Percentiles rank a stretch among this genome's conserved stretches.
phyloP scores from a whole-genome alignment of 495 filamentous ascomycete species.

The Neurospora terricola region DNA sequence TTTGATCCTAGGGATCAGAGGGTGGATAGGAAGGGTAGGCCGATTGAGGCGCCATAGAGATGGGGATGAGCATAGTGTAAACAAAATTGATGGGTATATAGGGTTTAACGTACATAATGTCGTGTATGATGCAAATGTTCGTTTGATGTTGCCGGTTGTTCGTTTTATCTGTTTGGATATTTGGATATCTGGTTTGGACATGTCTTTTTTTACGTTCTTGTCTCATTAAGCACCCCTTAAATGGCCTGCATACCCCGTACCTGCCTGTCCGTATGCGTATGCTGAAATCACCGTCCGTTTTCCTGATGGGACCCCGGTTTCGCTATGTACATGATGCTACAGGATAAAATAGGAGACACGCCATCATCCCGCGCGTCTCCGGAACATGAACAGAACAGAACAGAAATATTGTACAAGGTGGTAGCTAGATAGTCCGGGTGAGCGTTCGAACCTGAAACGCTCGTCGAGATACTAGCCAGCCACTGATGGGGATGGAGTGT shows the following conservation, averaged over 20 bases:
- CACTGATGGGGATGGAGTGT: not conserved
- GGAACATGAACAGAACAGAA: not conserved
- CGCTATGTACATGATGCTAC: not conserved
- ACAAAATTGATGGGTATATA: not conserved
- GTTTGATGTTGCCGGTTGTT: not conserved
- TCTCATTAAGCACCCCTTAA: not conserved
- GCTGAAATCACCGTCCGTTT: not conserved
- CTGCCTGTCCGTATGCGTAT: not conserved
- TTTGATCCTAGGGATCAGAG: constrained; percentile 87
- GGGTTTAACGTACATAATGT: not conserved
- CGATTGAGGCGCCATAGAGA: constrained; percentile 25
- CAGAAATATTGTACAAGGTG: not conserved
- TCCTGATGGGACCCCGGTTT: not conserved
- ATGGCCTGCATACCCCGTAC: not conserved
- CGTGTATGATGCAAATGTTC: not conserved
- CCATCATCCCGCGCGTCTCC: not conserved
- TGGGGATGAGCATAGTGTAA: not conserved
- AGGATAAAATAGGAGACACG: not conserved
- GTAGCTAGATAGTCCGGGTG: not conserved
- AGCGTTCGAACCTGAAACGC: not conserved
- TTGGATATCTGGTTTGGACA: too few species aligned
- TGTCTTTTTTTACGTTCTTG: not conserved
- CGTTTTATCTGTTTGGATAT: too few species aligned
- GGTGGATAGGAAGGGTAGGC: constrained; percentile 66
- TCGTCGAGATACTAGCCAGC: not conserved